Conservation (phyloP, 129 eudicot genomes). For the Centrapalus pauciflorus region DNA sequence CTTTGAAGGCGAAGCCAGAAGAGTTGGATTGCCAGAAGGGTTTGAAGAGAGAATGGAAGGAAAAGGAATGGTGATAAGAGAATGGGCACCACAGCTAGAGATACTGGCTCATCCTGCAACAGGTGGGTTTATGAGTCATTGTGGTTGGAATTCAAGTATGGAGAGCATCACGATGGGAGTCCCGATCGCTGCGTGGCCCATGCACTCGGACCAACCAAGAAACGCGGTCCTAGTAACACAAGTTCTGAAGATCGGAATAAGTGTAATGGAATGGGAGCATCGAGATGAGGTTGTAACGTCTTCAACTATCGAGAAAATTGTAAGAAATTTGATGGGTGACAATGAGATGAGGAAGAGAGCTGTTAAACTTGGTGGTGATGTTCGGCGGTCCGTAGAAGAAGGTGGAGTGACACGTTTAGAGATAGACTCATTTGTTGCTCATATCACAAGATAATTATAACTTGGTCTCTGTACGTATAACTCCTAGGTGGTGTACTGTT, state of each 20-base stretch:
- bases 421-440: slow-evolving; percentile 16
- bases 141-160: slow-evolving; percentile 42
- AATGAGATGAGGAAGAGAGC: slow-evolving; percentile 12
- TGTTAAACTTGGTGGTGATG: not conserved
- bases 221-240: slow-evolving; percentile 12
- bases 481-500: too few species aligned
- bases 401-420: slow-evolving; percentile 6
- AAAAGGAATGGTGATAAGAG: slow-evolving; percentile 11
- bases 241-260: slow-evolving; percentile 2
- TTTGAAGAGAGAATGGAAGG: slow-evolving; percentile 11
- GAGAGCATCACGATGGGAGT: slow-evolving; percentile 34
- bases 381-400: not conserved
- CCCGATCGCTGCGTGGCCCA: slow-evolving; percentile 34
- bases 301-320: not conserved
- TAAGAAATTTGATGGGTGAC: slow-evolving; percentile 15
- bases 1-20: not conserved
- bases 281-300: slow-evolving; percentile 4
- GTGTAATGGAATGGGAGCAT: slow-evolving; percentile 3
- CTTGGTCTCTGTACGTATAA: too few species aligned
- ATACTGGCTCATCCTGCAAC: slow-evolving; percentile 15
- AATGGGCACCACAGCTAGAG: slow-evolving; percentile 25
- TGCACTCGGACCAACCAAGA: slow-evolving; percentile 38
- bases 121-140: slow-evolving; percentile 23
- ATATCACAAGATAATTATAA: slow-evolving; percentile 7
- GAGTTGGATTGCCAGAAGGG: slow-evolving; percentile 8